These are phyloP conservation scores for Botrytis medusae DNA, from an alignment of 2,329 filamentous ascomycete genomes.

Conservation along the genomic window DNA sequence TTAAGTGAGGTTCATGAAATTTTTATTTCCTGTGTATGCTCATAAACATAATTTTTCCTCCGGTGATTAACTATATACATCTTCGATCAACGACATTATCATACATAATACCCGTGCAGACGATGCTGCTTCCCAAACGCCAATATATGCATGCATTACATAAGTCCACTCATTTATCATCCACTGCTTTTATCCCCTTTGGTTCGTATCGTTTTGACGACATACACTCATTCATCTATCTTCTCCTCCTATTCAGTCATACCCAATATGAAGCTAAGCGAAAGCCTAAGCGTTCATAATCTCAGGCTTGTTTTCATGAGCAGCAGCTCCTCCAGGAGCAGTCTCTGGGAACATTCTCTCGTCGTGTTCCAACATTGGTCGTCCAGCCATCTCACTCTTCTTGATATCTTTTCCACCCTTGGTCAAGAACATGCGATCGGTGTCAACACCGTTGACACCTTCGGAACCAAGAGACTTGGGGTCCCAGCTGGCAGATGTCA, in stretches of 20 bases:
- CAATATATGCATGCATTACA: slow-evolving; percentile 3
- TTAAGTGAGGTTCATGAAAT: background rate
- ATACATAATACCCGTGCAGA: slow-evolving; percentile 6
- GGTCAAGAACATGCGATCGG: slow-evolving; percentile 26
- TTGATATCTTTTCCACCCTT: slow-evolving; percentile 27
- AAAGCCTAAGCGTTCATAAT: background rate
- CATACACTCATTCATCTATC: background rate
- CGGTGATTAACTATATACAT: slow-evolving; percentile 1
- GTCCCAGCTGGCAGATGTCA: slow-evolving; percentile 38
- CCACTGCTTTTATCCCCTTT: background rate
- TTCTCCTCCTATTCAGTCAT: background rate
- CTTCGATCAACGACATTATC: background rate
- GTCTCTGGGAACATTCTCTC: slow-evolving; percentile 28
- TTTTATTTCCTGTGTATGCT: background rate
- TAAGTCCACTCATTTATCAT: background rate
- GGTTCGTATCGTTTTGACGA: background rate
- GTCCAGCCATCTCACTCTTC: slow-evolving; percentile 25
- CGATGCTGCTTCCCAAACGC: slow-evolving; percentile 9
- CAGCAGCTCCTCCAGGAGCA: background rate
- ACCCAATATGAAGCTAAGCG: background rate
- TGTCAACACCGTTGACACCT: slow-evolving; percentile 23
- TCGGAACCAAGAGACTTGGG: slow-evolving; percentile 26
- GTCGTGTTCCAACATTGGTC: slow-evolving; percentile 30
- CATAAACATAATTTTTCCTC: background rate
- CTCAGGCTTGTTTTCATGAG: slow-evolving; percentile 1